Conservation (phyloP, 2,329 filamentous ascomycete genomes). For the Parafenestella ontariensis region DNA sequence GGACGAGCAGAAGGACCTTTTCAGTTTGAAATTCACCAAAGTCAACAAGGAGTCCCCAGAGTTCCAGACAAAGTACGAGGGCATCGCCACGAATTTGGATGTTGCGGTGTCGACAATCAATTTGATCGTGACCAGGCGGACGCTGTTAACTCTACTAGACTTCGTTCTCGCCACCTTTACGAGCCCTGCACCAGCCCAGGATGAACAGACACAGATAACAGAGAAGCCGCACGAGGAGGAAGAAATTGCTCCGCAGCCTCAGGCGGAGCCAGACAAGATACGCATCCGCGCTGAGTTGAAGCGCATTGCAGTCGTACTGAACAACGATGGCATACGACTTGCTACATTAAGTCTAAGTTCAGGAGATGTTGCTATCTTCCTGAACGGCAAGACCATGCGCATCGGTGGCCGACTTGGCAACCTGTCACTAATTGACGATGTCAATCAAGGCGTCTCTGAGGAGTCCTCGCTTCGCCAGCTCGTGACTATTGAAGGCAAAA, state of each 20-base stretch:
- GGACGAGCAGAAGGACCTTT: slow-evolving; percentile 78
- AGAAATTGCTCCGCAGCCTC: slow-evolving; percentile 45
- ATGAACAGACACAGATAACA: slow-evolving; percentile 40
- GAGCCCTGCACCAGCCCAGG: slow-evolving; percentile 60
- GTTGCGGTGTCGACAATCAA: slow-evolving; percentile 95
- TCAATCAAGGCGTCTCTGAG: slow-evolving; percentile 86
- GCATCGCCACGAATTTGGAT: slow-evolving; percentile 91
- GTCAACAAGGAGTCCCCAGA: slow-evolving; percentile 92
- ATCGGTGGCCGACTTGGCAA: slow-evolving; percentile 87
- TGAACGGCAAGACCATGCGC: slow-evolving; percentile 85
- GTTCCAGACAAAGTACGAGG: slow-evolving; percentile 89
- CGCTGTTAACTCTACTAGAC: slow-evolving; percentile 88
- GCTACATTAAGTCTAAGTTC: slow-evolving; percentile 93
- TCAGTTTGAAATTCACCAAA: slow-evolving; percentile 86
- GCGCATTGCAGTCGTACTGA: slow-evolving; percentile 91
- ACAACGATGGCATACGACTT: slow-evolving; percentile 95
- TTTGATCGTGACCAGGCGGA: slow-evolving; percentile 90
- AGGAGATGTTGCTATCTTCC: slow-evolving; percentile 87
- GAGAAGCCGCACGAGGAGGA: slow-evolving; percentile 41
- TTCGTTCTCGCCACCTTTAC: slow-evolving; percentile 95
- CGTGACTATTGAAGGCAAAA: slow-evolving; percentile 92
- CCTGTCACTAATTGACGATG: slow-evolving; percentile 87
- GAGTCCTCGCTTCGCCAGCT: slow-evolving; percentile 83
- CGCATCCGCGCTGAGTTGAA: slow-evolving; percentile 93
- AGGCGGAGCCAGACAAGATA: slow-evolving; percentile 73